A percentile compares a stretch with the other conserved stretches of the same genome.
These are phyloP conservation scores for Alternaria sp. DNA, from an alignment of 2,329 filamentous ascomycete species.

Conservation along the genomic window DNA sequence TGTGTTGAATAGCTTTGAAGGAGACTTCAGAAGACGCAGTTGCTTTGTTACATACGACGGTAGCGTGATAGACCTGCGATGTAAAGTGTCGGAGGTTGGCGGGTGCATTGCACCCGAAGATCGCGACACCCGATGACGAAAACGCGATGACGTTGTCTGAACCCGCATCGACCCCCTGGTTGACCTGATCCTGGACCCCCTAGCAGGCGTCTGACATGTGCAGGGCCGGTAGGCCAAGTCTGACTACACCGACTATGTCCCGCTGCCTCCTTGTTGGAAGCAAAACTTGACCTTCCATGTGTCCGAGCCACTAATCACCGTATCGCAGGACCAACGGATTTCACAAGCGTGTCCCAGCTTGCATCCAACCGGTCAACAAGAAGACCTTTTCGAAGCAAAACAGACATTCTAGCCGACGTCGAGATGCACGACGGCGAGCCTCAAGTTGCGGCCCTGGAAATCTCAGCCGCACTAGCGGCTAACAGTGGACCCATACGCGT, in stretches of 20 bases:
- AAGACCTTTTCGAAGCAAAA: not conserved
- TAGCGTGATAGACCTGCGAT: not conserved
- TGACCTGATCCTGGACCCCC: too few relatives aligned
- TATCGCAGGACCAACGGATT: not conserved
- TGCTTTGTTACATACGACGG: not conserved
- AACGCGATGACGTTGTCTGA: slow-evolving; percentile 9
- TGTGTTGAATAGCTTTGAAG: not conserved
- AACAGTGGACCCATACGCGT: slow-evolving; percentile 36
- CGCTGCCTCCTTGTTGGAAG: not conserved
- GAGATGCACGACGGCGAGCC: slow-evolving; percentile 11
- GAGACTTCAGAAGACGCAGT: not conserved
- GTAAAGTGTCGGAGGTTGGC: not conserved
- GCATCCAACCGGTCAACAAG: not conserved
- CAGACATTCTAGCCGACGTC: not conserved
- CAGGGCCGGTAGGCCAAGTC: not conserved
- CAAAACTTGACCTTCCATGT: slow-evolving; percentile 8
- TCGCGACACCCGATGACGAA: slow-evolving; percentile 7
- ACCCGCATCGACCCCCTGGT: not conserved
- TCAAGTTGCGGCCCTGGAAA: slow-evolving; percentile 33
- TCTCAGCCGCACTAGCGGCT: slow-evolving; percentile 34
- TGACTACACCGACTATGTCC: not conserved
- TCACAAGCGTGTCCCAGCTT: not conserved
- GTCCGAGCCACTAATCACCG: slow-evolving; percentile 6
- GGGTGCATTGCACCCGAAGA: not conserved
- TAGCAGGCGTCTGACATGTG: slow-evolving; percentile 9